These are phyloP conservation scores for Podospora didyma DNA, from an alignment of 495 filamentous ascomycete species.

Conservation along the genomic window DNA sequence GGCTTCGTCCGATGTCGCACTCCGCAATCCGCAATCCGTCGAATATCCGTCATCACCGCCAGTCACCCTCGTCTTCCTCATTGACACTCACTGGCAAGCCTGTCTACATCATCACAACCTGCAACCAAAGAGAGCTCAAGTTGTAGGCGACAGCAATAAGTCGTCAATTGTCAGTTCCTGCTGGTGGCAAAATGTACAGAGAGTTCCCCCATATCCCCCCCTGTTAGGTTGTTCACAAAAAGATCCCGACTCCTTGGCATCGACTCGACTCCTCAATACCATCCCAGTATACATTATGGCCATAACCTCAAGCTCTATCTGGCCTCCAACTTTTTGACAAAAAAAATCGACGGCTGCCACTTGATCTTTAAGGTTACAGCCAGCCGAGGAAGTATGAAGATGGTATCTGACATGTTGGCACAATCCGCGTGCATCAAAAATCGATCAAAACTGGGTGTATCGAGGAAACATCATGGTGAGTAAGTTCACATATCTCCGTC, in stretches of 20 bases:
- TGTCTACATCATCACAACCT: not conserved
- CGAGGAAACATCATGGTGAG: not conserved
- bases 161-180: conserved; percentile 1
- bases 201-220: conserved; percentile 23
- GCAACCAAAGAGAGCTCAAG: not conserved
- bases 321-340: conserved; percentile 12
- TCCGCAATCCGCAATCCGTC: not conserved
- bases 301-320: conserved; percentile 19
- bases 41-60: not conserved
- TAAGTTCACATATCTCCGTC: not conserved
- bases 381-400: conserved; percentile 20
- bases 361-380: not conserved
- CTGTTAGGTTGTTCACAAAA: conserved; percentile 21
- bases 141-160: not conserved
- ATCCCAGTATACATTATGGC: conserved; percentile 17
- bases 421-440: conserved; percentile 6
- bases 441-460: conserved; percentile 13
- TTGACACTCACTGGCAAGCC: not conserved
- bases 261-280: conserved; percentile 10
- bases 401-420: conserved; percentile 19
- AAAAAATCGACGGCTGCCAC: conserved; percentile 12
- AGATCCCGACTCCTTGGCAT: conserved; percentile 18
- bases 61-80: not conserved
- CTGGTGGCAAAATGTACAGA: conserved; percentile 19
- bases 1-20: not conserved